Conservation (phyloP, 1,284 basidiomycete species). For the Kwoniella shivajii region DNA sequence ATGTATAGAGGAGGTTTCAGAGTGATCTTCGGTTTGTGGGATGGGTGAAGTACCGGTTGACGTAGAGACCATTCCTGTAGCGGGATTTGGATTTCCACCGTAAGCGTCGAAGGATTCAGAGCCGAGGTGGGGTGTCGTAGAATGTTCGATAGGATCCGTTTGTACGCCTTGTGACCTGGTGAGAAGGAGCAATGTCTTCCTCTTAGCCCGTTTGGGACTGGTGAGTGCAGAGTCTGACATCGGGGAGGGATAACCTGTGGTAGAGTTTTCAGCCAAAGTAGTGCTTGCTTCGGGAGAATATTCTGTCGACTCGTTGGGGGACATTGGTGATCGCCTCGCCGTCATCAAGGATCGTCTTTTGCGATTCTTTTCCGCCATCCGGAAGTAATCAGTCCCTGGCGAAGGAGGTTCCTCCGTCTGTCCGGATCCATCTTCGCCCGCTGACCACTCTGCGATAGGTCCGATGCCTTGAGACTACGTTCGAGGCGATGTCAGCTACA, state of each 20-base stretch:
- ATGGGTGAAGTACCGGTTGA: conserved; percentile 24
- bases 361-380: conserved; percentile 29
- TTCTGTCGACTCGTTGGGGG: conserved; percentile 30
- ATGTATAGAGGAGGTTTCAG: conserved; percentile 41
- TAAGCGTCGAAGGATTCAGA: not conserved
- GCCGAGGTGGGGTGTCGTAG: not conserved
- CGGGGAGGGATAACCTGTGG: conserved; percentile 22
- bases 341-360: conserved; percentile 47
- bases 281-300: conserved; percentile 26
- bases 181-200: conserved; percentile 61
- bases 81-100: not conserved
- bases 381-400: conserved; percentile 39
- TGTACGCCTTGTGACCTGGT: conserved; percentile 71
- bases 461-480: conserved; percentile 34
- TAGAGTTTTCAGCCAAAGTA: conserved; percentile 32
- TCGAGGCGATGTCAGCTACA: not conserved
- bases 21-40: conserved; percentile 26
- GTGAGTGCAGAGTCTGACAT: conserved; percentile 29
- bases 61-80: not conserved
- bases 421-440: conserved; percentile 13
- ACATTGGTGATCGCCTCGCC: conserved; percentile 24
- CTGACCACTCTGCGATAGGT: conserved; percentile 41
- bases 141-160: conserved; percentile 60
- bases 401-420: conserved; percentile 31
- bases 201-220: conserved; percentile 33